Conservation (phyloP, 1,284 basidiomycete species). For the Sporisorium sorghi region DNA sequence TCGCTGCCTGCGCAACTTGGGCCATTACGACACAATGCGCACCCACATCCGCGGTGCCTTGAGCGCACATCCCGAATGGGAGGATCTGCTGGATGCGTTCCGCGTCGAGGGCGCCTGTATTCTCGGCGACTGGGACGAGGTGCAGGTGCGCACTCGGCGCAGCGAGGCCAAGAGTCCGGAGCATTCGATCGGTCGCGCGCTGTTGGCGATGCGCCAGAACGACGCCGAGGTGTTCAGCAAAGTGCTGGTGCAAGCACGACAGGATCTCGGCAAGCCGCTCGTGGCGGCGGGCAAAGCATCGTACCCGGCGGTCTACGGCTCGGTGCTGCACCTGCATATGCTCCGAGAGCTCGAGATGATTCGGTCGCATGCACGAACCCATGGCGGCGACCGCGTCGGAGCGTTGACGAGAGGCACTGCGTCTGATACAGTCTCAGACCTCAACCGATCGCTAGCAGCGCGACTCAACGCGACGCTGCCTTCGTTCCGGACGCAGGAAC, state of each 20-base stretch:
- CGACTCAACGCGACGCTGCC: conserved; percentile 84
- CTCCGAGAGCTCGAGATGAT: conserved; percentile 86
- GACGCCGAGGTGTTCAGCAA: conserved; percentile 45
- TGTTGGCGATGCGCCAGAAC: conserved; percentile 81
- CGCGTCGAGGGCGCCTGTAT: conserved; percentile 96
- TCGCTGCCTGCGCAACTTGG: conserved; percentile 90
- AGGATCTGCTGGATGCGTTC: conserved; percentile 81
- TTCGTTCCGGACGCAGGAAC: conserved; percentile 90
- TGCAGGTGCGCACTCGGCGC: conserved; percentile 53
- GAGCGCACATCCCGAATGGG: conserved; percentile 87
- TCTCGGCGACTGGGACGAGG: conserved; percentile 86
- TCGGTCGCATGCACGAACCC: conserved; percentile 30
- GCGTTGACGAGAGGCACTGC: conserved; percentile 70
- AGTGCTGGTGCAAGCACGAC: conserved; percentile 78
- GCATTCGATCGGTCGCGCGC: conserved; percentile 82
- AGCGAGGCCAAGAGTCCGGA: conserved; percentile 76
- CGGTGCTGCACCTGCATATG: conserved; percentile 86
- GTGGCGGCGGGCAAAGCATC: conserved; percentile 79
- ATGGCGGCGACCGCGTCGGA: conserved; percentile 21
- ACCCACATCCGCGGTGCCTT: conserved; percentile 95
- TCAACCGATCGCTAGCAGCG: conserved; percentile 72
- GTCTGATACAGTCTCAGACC: conserved; percentile 43
- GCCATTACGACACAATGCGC: conserved; percentile 95
- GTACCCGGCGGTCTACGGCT: conserved; percentile 88
- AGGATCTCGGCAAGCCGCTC: conserved; percentile 82